Evolutionary conservation across 1,284 basidiomycete species (phyloP), one percentile per base, ranked within the genome.

Genomic region (Puccinia sorghi): DNA sequence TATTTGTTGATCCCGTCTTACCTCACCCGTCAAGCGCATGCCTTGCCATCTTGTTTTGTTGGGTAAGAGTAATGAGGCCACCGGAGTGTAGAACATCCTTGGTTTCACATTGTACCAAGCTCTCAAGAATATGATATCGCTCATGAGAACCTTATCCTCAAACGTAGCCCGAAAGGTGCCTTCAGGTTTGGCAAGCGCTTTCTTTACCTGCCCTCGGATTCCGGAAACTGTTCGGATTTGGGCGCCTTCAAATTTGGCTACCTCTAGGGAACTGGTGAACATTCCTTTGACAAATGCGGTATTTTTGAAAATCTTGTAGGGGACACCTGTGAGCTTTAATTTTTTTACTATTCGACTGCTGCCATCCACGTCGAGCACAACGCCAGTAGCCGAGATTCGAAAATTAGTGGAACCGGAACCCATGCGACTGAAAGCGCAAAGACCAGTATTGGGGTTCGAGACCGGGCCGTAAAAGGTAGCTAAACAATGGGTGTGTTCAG

Each of bases 401-500:
- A 99, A 99, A 0, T 90, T 90, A 0, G 91, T 86, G 0, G 86
- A 87, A 0, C 90, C 89, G 20, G 87, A 87, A 0, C 88, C 86
- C 7, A 99, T 86, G 0, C 92, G 90, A 85, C 96, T 98, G 88
- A 99, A 98, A 0, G 96, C 93, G 84, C 94, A 97, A 86, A 99
- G 93, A 80, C 96, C 95, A 0, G 94, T 97, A 85, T 97, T 97
- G n/a, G 94, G 94, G 0, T 92, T 87, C 0, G 93, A 87, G 22
- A 93, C 90, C 7, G 94, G 94, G 0, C 93, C 94, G 84, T 95
- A 97, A 86, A 99, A 98, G 0, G 95, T 96, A 2, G 96, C 96
- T 82, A 92, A 93, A 83, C 96, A 99, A 85, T 99, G 97, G 94
- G 97, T 97, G 84, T 99, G 96, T 85, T 99, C 97, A 0, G 96